These are phyloP conservation scores for Trebouxia sp. DNA, from an alignment of 139 green algal species.

Conservation along the genomic window DNA sequence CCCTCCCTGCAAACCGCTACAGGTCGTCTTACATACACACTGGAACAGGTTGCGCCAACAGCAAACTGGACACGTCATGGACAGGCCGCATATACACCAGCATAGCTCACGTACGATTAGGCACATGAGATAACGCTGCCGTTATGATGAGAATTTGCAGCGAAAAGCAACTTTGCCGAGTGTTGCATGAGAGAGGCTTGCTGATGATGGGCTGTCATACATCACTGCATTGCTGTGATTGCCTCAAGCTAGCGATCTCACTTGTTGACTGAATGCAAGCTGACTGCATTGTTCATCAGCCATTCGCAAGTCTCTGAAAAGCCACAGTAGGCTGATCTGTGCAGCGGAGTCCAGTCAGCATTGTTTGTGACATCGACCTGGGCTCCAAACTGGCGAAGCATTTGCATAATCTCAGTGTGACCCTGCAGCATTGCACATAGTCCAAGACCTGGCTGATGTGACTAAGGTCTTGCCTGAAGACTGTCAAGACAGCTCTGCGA, in stretches of 20 bases:
- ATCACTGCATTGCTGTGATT: no score
- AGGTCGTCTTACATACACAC: neutral
- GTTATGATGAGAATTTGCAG: no score
- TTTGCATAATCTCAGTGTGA: conserved; percentile 19
- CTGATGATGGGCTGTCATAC: no score
- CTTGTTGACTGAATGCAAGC: conserved; percentile 28
- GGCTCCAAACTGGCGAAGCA: conserved; percentile 28
- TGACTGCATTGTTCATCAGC: conserved; percentile 29
- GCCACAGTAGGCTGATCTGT: conserved; percentile 26
- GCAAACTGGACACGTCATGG: neutral
- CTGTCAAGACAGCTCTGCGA: no score
- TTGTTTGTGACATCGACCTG: conserved; percentile 26
- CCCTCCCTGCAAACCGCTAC: conserved; percentile 15
- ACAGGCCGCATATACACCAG: no score
- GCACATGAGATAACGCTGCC: neutral
- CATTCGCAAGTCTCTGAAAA: conserved; percentile 6
- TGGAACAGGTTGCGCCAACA: neutral
- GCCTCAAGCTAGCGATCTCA: neutral
- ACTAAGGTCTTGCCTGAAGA: no score
- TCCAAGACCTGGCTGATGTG: no score
- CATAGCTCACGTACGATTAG: no score
- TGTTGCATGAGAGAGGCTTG: no score
- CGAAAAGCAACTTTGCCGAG: no score
- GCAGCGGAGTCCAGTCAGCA: conserved; percentile 21
- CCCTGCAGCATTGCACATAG: conserved; percentile 7